Evolutionary conservation across 1,139 yeast species (phyloP), one percentile per base, ranked within the genome.

Genomic region (Blastobotrys indianensis): DNA sequence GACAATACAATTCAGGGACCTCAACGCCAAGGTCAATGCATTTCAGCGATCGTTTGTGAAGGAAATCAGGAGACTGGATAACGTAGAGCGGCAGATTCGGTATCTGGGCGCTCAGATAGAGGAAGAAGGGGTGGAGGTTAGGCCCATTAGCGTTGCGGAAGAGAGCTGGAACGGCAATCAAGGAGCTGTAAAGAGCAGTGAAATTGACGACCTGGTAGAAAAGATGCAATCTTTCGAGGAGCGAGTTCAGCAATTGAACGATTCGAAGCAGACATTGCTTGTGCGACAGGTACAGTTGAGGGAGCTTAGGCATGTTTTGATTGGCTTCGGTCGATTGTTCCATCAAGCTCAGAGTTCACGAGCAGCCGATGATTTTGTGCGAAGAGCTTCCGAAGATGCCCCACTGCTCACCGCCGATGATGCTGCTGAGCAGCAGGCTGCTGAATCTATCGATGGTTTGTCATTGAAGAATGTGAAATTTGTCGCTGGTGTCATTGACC

Each of bases 41-140:
- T 94, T 92, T 67, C 97, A 90, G 66, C 74, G 97, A 53, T 78
- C 94, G 0, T 92, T 84, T 62, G 86, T 92, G 43, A 76, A 75
- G 56, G 97, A 92, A 58, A 77, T 88, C 48, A 76, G 96, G 53
- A 72, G 76, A 41, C 64, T 80, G 42, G 88, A 81, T 57, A 77
- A 79, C 52, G 74, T 77, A 2, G 77, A 80, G 61, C 74, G 87
- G 51, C 85, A 80, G 58, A 70, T 76, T 41, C 37, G 47, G 16
- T 51, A 46, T 31, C 48, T 56, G 30, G 48, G 45, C 9, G 43
- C 43, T 9, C 50, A 53, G 15, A 54, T 64, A 36, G 60, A 51
- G 34, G 53, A 54, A 28, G 60, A 58, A 25, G 60, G 57, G 30
- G 56, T 68, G 37, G 47, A 49, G 13, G 55, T 63, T 36, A 51